Evolutionary conservation across 2,329 filamentous ascomycete species (phyloP), one percentile per base, ranked within the genome.

Genomic region (Ophiocordyceps polyrhachis-furcata): DNA sequence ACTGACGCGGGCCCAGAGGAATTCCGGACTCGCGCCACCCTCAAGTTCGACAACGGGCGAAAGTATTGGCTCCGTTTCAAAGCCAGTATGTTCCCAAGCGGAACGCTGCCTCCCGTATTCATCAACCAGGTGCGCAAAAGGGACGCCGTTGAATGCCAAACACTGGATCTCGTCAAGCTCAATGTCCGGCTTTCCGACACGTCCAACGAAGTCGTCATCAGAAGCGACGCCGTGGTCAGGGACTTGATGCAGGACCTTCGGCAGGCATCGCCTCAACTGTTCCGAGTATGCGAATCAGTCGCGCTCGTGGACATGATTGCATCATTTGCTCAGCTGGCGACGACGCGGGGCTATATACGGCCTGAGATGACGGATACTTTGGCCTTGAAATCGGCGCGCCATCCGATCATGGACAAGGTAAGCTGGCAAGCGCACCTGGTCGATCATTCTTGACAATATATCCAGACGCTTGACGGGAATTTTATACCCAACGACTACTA

Each of bases 401-500:
- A 94, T 57, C 84, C 86, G 0, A 80, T 93, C 46, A 68, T 79
- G 5, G 85, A 93, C 61, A 83, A 79, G 56, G 70, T 69, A 50
- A 46, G 53, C 41, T n/a, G n/a, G n/a, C n/a, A 40, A 40, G 38
- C 20, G 13, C 31, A 32, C 14, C 7, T 28, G 13, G 17, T 21
- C 19, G 6, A 29, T 11, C 15, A 29, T 6, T 29, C 7, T 9
- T 42, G 12, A 40, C 14, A 7, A 7, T 44, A 52, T 14, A 49
- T 12, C 37, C 43, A 74, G 66, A 74, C 79, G 2, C 76, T 84
- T 50, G 63, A 67, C 1, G 72, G 71, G 41, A 76, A 74, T 20
- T 93, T 83, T 56, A 69, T 96, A 4, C 83, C 91, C 0, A 96
- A 96, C 50, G 88, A 96, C 55, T 83, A 88, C 25, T 96, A 88